phyloP scores from a whole-genome alignment of 202 grass and related monocot genomes.

The Panicum hallii region DNA sequence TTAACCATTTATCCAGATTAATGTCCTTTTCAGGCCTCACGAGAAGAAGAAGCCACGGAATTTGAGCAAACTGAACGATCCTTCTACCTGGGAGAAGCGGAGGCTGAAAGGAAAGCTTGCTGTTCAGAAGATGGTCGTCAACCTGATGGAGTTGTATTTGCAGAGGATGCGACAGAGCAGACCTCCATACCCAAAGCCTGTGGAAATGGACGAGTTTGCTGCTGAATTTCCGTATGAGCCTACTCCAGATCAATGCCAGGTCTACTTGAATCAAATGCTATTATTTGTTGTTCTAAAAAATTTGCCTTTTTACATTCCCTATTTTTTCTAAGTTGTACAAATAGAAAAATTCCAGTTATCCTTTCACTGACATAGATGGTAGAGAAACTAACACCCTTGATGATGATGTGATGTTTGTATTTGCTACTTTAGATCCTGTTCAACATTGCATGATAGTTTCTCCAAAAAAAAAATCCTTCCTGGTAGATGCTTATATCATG shows the following conservation, averaged over 20 bases:
- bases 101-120: slow-evolving; percentile 91
- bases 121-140: slow-evolving; percentile 97
- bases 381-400: slow-evolving; percentile 10
- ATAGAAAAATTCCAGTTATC: slow-evolving; percentile 10
- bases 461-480: not conserved
- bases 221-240: slow-evolving; percentile 90
- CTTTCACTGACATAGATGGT: slow-evolving; percentile 1
- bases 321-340: not conserved
- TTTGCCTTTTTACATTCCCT: not conserved
- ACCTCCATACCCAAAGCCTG: slow-evolving; percentile 62
- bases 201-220: slow-evolving; percentile 66
- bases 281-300: slow-evolving; percentile 5
- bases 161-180: slow-evolving; percentile 90
- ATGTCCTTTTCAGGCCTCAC: slow-evolving; percentile 72
- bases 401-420: not conserved
- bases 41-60: slow-evolving; percentile 79
- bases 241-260: slow-evolving; percentile 91
- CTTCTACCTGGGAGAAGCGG: slow-evolving; percentile 86
- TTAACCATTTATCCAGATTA: slow-evolving; percentile 69
- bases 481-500: not conserved
- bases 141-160: slow-evolving; percentile 93
- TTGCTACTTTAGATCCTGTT: not conserved
- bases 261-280: slow-evolving; percentile 32
- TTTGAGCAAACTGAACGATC: slow-evolving; percentile 88
- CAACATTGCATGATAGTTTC: not conserved